These are phyloP conservation scores for Annulohypoxylon stygium DNA, from an alignment of 495 filamentous ascomycete genomes.

Conservation along the genomic window DNA sequence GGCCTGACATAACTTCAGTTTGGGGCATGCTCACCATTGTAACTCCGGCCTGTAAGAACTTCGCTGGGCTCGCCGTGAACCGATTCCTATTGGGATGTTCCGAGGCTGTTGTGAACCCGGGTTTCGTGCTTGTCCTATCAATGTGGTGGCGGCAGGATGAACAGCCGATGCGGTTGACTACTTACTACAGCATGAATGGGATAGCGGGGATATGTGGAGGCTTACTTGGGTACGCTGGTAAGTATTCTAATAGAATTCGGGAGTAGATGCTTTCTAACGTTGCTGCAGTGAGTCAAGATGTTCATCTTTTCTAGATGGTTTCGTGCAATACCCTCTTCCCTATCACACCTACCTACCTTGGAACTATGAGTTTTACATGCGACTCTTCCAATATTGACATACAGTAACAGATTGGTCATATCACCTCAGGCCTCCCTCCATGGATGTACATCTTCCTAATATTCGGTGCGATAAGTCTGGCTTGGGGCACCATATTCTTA, in stretches of 20 bases:
- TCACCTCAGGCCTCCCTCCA: constrained; percentile 54
- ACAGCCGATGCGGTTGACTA: constrained; percentile 67
- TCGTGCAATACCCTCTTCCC: not conserved
- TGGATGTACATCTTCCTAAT: constrained; percentile 66
- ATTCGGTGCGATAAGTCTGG: constrained; percentile 63
- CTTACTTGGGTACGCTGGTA: constrained; percentile 63
- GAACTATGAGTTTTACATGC: not conserved
- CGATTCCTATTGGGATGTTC: constrained; percentile 68
- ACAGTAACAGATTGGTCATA: constrained; percentile 56
- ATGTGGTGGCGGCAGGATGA: constrained; percentile 70
- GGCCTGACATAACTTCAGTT: constrained; percentile 24
- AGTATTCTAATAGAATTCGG: constrained; percentile 28
- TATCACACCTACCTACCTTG: not conserved
- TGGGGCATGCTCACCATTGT: constrained; percentile 62
- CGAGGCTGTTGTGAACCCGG: constrained; percentile 69
- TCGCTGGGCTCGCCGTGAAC: constrained; percentile 62
- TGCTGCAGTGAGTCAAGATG: not conserved
- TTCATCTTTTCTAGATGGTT: not conserved
- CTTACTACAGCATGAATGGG: constrained; percentile 69
- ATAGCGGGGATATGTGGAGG: constrained; percentile 69
- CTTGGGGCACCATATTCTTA: constrained; percentile 68
- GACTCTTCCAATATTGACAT: constrained; percentile 14
- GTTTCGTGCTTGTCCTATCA: constrained; percentile 68
- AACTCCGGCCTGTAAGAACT: constrained; percentile 65
- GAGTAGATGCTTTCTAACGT: constrained; percentile 9